These are phyloP conservation scores for Arthrobotrys entomopaga DNA, from an alignment of 2,329 filamentous ascomycete species.

Conservation along the genomic window DNA sequence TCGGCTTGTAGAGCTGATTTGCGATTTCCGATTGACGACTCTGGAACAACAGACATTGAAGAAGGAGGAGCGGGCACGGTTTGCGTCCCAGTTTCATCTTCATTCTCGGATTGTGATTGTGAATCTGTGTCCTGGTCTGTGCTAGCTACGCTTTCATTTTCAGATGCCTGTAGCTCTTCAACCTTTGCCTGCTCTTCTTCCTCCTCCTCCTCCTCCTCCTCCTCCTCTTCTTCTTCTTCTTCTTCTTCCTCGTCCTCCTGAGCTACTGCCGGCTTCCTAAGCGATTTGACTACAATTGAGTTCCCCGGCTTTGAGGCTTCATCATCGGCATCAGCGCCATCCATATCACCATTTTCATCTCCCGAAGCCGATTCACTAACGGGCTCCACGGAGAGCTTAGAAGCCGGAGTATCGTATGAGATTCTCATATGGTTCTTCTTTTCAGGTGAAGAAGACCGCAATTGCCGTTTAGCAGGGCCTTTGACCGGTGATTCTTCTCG, in stretches of 20 bases:
- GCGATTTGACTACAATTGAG: not conserved
- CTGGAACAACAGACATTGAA: conserved; percentile 33
- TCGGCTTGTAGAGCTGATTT: not conserved
- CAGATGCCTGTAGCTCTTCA: conserved; percentile 1
- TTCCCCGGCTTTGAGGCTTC: not conserved
- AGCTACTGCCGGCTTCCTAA: not conserved
- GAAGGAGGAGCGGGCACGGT: conserved; percentile 7
- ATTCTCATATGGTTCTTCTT: conserved; percentile 24
- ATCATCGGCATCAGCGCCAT: conserved; percentile 17
- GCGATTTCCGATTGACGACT: conserved; percentile 21
- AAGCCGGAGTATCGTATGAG: conserved; percentile 22
- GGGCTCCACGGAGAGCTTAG: conserved; percentile 28
- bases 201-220: not conserved
- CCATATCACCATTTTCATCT: conserved; percentile 17
- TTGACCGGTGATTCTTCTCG: conserved; percentile 47
- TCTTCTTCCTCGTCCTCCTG: not conserved
- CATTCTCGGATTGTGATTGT: not conserved
- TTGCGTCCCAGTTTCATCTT: conserved; percentile 15
- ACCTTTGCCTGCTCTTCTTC: no score
- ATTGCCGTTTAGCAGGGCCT: conserved; percentile 33
- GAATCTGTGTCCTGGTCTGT: not conserved
- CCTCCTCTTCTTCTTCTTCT: not conserved
- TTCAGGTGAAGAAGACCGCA: conserved; percentile 37
- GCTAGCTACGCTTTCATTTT: conserved; percentile 1
- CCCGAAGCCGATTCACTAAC: conserved; percentile 4